phyloP scores from a whole-genome alignment of 495 filamentous ascomycete species.

The Annulohypoxylon moriforme region DNA sequence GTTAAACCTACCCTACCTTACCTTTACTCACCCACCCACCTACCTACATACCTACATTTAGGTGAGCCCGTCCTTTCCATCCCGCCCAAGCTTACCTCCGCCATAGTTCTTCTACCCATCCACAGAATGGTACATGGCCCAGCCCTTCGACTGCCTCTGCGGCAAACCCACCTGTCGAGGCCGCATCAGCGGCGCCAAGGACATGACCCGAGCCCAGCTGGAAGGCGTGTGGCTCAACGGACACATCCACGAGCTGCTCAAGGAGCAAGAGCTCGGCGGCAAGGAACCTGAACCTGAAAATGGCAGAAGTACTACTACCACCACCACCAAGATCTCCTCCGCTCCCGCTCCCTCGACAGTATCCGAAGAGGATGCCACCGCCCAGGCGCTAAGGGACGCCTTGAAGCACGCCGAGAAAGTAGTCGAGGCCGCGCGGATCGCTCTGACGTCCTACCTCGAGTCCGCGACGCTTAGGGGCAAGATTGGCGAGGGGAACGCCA shows the following conservation, averaged over 20 bases:
- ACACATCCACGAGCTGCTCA: slow-evolving; percentile 64
- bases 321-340: not conserved
- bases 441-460: slow-evolving; percentile 50
- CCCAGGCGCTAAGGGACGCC: slow-evolving; percentile 48
- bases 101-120: slow-evolving; percentile 78
- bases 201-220: slow-evolving; percentile 61
- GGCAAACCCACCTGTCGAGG: slow-evolving; percentile 62
- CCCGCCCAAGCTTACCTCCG: slow-evolving; percentile 36
- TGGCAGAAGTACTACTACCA: slow-evolving; percentile 35
- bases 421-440: slow-evolving; percentile 51
- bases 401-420: slow-evolving; percentile 54
- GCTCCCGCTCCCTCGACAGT: not conserved
- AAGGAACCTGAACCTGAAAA: slow-evolving; percentile 28
- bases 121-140: slow-evolving; percentile 80
- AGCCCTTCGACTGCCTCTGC: slow-evolving; percentile 76
- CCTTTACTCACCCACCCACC: not conserved
- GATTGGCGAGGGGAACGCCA: not conserved
- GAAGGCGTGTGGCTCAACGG: slow-evolving; percentile 64
- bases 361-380: slow-evolving; percentile 42
- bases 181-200: slow-evolving; percentile 63
- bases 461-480: slow-evolving; percentile 4
- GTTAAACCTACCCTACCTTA: slow-evolving; percentile 33
- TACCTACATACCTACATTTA: not conserved
- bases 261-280: slow-evolving; percentile 45
- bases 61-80: slow-evolving; percentile 30